Conservation (phyloP, 192 early-diverging fungal genomes). For the Coemansia sp. region DNA sequence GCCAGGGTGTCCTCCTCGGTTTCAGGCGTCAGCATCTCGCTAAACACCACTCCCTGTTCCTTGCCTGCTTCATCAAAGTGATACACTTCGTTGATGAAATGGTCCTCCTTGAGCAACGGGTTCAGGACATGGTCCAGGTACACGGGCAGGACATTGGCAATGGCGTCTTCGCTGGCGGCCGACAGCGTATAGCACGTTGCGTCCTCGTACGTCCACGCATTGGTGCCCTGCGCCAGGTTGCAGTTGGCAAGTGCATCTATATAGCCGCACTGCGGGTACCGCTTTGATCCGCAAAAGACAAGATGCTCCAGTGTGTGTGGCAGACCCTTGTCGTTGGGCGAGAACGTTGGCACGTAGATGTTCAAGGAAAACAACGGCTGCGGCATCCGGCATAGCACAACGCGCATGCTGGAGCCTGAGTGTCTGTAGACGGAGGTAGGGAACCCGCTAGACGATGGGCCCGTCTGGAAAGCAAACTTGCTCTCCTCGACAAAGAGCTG, state of each 20-base stretch:
- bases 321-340: slow-evolving; percentile 62
- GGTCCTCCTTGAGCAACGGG: slow-evolving; percentile 63
- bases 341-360: slow-evolving; percentile 70
- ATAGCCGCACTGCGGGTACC: slow-evolving; percentile 61
- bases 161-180: slow-evolving; percentile 59
- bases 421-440: slow-evolving; percentile 51
- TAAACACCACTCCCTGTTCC: slow-evolving; percentile 75
- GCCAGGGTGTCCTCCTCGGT: slow-evolving; percentile 63
- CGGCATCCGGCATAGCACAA: slow-evolving; percentile 58
- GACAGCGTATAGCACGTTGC: slow-evolving; percentile 67
- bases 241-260: slow-evolving; percentile 69
- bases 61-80: slow-evolving; percentile 65
- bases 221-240: slow-evolving; percentile 71
- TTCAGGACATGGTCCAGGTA: slow-evolving; percentile 77
- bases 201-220: slow-evolving; percentile 56
- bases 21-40: slow-evolving; percentile 70
- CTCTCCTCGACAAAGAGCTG: slow-evolving; percentile 22
- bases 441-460: slow-evolving; percentile 2
- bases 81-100: slow-evolving; percentile 78
- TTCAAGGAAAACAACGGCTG: slow-evolving; percentile 62
- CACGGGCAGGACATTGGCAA: slow-evolving; percentile 66
- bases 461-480: slow-evolving; percentile 22
- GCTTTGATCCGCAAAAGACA: slow-evolving; percentile 74
- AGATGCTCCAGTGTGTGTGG: slow-evolving; percentile 81
- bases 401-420: slow-evolving; percentile 43